Percentiles rank a stretch among this genome's conserved stretches.
Conservation (phyloP, 2,329 filamentous ascomycete species). For the Aureobasidium lini region DNA sequence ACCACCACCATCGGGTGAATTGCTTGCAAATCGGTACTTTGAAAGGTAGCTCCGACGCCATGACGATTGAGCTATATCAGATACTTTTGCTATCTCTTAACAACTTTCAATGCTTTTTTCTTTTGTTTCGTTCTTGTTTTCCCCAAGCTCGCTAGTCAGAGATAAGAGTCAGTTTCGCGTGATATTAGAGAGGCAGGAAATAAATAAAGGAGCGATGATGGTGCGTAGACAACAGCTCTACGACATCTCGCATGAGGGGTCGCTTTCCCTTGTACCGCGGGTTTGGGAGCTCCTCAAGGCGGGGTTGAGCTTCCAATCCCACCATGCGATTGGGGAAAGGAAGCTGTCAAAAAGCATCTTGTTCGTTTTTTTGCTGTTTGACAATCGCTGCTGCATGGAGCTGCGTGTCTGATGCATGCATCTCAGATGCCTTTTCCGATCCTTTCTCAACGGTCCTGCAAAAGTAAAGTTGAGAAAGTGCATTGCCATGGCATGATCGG, state of each 20-base stretch:
- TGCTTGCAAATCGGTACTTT: constrained; percentile 28
- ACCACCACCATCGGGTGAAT: background rate
- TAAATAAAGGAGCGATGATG: background rate
- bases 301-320: background rate
- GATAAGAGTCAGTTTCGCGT: background rate
- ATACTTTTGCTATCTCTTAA: background rate
- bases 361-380: background rate
- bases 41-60: constrained; percentile 35
- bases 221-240: background rate
- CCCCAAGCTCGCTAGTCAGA: background rate
- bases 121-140: background rate
- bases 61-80: background rate
- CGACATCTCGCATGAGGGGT: too few relatives aligned
- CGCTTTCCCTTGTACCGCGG: background rate
- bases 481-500: background rate
- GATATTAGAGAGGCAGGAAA: background rate
- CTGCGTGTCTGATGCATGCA: too few relatives aligned
- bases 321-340: background rate
- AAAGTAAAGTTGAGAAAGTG: too few relatives aligned
- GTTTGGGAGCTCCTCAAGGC: background rate
- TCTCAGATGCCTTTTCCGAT: too few relatives aligned
- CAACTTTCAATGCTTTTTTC: background rate
- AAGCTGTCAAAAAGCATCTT: background rate
- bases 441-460: too few relatives aligned
- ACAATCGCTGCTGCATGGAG: too few relatives aligned